Percentiles rank a stretch among this genome's conserved stretches.
Conservation (phyloP, 768 basidiomycete genomes). For the Mycena rosella region DNA sequence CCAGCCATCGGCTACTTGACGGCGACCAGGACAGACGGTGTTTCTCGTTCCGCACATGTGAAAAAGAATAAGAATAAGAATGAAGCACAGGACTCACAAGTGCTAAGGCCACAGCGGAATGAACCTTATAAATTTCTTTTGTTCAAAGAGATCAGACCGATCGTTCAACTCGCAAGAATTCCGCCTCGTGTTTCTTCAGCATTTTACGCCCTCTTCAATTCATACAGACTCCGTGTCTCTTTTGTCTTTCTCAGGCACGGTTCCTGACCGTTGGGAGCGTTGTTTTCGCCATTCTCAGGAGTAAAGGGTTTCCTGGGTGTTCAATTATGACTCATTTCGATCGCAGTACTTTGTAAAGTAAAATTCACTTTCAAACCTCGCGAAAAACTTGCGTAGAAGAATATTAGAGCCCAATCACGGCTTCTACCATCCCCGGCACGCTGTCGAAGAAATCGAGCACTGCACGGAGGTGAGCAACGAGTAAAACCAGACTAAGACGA, state of each 20-base stretch:
- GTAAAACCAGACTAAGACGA: neutral
- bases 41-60: no score
- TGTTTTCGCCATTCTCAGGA: neutral
- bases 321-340: neutral
- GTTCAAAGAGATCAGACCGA: neutral
- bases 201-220: no score
- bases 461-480: slow-evolving; percentile 24
- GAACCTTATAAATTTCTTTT: neutral
- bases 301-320: neutral
- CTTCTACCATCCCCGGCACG: slow-evolving; percentile 59
- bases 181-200: neutral
- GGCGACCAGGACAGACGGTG: no score
- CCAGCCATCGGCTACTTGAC: no score
- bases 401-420: slow-evolving; percentile 52
- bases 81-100: no score
- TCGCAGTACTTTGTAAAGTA: no score
- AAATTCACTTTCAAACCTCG: no score
- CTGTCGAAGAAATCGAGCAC: slow-evolving; percentile 64
- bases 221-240: neutral
- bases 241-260: neutral
- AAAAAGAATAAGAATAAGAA: no score
- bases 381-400: no score
- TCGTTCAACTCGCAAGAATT: neutral
- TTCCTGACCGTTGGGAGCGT: neutral
- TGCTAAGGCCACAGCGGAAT: no score